Conservation (phyloP, 2,329 filamentous ascomycete species). For the Ophiosphaerella korrae region DNA sequence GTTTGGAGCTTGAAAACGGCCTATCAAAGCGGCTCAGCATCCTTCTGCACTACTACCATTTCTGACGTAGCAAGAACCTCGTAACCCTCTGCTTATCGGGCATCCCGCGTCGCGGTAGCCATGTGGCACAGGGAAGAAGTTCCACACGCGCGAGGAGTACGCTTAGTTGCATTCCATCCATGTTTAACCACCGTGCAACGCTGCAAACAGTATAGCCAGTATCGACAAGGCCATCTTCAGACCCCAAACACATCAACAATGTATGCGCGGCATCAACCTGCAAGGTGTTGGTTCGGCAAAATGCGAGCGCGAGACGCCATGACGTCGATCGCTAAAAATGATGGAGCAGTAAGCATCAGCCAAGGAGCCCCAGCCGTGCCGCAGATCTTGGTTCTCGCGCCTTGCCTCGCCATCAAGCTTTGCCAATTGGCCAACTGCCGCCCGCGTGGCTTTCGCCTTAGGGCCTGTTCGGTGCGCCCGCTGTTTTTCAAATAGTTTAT, state of each 20-base stretch:
- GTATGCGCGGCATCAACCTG: no score
- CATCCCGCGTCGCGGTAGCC: no score
- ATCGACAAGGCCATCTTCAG: neutral
- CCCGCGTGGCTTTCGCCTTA: constrained; percentile 4
- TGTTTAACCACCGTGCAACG: neutral
- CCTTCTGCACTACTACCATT: neutral
- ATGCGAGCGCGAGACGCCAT: constrained; percentile 1
- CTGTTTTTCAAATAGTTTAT: no score
- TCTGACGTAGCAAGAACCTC: neutral
- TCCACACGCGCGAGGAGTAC: neutral
- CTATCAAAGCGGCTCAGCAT: constrained; percentile 18
- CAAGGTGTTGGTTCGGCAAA: no score
- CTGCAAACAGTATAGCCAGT: neutral
- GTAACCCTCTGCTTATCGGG: no score
- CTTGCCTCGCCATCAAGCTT: constrained; percentile 20
- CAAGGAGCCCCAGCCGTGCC: constrained; percentile 2
- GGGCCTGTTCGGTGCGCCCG: no score
- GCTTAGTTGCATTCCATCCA: constrained; percentile 1
- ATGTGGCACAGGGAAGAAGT: no score
- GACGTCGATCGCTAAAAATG: constrained; percentile 4
- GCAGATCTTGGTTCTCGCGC: constrained; percentile 8
- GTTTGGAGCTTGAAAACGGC: constrained; percentile 11
- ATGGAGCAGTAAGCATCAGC: constrained; percentile 14
- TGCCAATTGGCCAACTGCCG: constrained; percentile 13
- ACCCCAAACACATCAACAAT: neutral